Evolutionary conservation across 2,329 filamentous ascomycete genomes (phyloP).

Genomic region (Xylariaceae sp.): DNA sequence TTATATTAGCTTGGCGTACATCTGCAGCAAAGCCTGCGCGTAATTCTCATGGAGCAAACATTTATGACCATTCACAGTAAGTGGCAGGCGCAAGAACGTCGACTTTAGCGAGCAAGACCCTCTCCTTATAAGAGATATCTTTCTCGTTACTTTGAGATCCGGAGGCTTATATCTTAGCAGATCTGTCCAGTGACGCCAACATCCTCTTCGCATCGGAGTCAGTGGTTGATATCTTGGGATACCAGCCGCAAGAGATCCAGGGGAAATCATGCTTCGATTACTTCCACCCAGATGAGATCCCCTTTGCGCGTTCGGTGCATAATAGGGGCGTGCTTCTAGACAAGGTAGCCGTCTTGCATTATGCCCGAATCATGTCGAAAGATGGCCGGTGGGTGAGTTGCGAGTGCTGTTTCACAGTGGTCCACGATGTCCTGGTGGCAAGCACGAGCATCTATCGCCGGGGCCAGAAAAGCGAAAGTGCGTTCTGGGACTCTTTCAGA

Average conservation of each 20-base stretch:
- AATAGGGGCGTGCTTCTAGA: slow-evolving; percentile 69
- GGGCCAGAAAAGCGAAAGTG: slow-evolving; percentile 68
- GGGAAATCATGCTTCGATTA: slow-evolving; percentile 78
- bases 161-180: slow-evolving; percentile 38
- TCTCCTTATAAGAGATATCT: background rate
- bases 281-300: slow-evolving; percentile 77
- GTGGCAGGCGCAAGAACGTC: slow-evolving; percentile 31
- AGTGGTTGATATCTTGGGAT: slow-evolving; percentile 66
- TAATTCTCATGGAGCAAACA: slow-evolving; percentile 65
- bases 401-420: slow-evolving; percentile 85
- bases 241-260: slow-evolving; percentile 68
- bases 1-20: slow-evolving; percentile 23
- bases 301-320: slow-evolving; percentile 67
- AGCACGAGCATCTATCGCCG: slow-evolving; percentile 73
- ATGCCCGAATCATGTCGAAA: slow-evolving; percentile 65
- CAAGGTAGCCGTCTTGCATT: slow-evolving; percentile 78
- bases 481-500: slow-evolving; percentile 34
- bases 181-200: slow-evolving; percentile 68
- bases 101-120: background rate
- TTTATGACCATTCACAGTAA: slow-evolving; percentile 89
- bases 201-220: slow-evolving; percentile 82
- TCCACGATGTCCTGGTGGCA: slow-evolving; percentile 81
- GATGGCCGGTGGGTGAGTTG: slow-evolving; percentile 70
- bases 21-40: slow-evolving; percentile 23
- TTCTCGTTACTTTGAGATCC: slow-evolving; percentile 12